Conservation (phyloP, 306 rosid genomes). For the Quercus agrifolia region DNA sequence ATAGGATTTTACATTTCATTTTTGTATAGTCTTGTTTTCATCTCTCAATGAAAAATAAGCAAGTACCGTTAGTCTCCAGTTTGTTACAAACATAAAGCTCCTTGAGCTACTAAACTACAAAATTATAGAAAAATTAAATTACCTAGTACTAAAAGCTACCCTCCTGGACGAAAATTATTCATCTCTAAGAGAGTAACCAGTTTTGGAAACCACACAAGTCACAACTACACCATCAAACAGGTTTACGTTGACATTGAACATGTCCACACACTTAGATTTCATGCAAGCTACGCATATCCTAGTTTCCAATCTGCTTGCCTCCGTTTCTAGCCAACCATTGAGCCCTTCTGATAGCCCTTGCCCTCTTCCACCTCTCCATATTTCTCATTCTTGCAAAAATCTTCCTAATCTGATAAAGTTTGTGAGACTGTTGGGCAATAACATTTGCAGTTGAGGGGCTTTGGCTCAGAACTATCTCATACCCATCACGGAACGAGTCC, state of each 20-base stretch:
- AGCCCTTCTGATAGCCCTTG: constrained; percentile 36
- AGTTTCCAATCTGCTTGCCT: constrained; percentile 51
- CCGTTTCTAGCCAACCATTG: constrained; percentile 35
- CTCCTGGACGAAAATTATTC: constrained; percentile 54
- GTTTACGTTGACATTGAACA: neutral
- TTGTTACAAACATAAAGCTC: neutral
- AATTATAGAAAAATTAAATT: neutral
- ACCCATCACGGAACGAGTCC: constrained; percentile 80
- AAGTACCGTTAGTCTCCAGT: neutral
- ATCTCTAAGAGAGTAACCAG: constrained; percentile 58
- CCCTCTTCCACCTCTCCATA: constrained; percentile 44
- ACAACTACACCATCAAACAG: neutral
- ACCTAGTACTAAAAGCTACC: constrained; percentile 21
- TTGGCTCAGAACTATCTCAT: constrained; percentile 65
- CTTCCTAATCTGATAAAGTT: constrained; percentile 47
- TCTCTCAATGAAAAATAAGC: too few relatives aligned
- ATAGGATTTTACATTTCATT: too few relatives aligned
- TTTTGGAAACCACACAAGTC: neutral
- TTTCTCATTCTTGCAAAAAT: constrained; percentile 48
- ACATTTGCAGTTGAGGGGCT: constrained; percentile 70
- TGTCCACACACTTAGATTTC: neutral
- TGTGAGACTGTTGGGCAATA: constrained; percentile 69
- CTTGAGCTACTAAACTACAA: neutral
- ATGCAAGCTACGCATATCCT: neutral
- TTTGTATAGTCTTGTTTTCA: too few relatives aligned